Conservation (phyloP, 2,329 filamentous ascomycete genomes). For the Ramularia endophylla region DNA sequence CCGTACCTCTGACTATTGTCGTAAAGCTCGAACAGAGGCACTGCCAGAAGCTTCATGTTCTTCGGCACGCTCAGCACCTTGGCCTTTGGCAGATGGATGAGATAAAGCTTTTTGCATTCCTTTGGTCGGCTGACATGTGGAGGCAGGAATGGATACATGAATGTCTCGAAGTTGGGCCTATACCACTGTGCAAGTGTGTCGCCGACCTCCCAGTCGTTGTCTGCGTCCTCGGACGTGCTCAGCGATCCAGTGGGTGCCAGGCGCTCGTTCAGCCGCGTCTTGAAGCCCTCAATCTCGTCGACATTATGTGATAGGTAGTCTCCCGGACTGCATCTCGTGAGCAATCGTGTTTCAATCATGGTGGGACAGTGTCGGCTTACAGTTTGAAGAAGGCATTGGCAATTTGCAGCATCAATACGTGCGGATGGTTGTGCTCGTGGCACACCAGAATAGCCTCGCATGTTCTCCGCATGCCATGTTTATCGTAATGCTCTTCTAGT, state of each 20-base stretch:
- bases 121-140: conserved; percentile 94
- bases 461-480: conserved; percentile 93
- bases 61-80: conserved; percentile 96
- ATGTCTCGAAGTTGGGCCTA: conserved; percentile 98
- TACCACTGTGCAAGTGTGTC: conserved; percentile 98
- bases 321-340: conserved; percentile 57
- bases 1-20: conserved; percentile 95
- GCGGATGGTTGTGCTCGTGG: conserved; percentile 98
- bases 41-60: conserved; percentile 98
- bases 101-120: conserved; percentile 99
- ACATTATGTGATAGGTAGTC: conserved; percentile 88
- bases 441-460: conserved; percentile 97
- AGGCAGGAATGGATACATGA: conserved; percentile 98
- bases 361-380: conserved; percentile 32
- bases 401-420: conserved; percentile 98
- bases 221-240: conserved; percentile 60
- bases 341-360: not conserved
- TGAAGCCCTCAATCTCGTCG: conserved; percentile 93
- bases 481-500: conserved; percentile 88
- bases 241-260: conserved; percentile 74
- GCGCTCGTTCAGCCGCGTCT: conserved; percentile 82
- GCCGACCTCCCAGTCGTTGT: conserved; percentile 77
- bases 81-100: conserved; percentile 86
- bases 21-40: conserved; percentile 95
- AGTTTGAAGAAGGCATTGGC: conserved; percentile 99